A percentile compares a stretch with the other conserved stretches of the same genome.
Evolutionary conservation across 768 basidiomycete genomes (phyloP).

Genomic region (Xanthoconium stramineum): DNA sequence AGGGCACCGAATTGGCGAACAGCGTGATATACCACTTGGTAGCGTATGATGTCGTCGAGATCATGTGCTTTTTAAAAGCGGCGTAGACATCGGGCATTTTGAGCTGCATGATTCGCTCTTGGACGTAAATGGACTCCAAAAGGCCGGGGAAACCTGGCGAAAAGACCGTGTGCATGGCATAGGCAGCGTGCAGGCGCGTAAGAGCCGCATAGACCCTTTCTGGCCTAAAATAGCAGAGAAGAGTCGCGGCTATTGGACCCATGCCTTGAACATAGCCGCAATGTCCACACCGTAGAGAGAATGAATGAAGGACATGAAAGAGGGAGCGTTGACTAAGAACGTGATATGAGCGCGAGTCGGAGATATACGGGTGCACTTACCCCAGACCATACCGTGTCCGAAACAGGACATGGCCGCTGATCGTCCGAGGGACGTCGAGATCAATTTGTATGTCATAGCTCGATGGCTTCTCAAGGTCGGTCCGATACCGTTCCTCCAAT

Average conservation of each 20-base stretch:
- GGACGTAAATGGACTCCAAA: constrained; percentile 92
- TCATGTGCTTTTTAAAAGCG: constrained; percentile 83
- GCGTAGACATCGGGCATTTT: constrained; percentile 89
- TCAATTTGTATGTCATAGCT: constrained; percentile 96
- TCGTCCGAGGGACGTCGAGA: constrained; percentile 94
- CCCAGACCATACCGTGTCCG: constrained; percentile 94
- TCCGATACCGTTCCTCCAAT: constrained; percentile 52
- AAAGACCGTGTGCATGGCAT: constrained; percentile 86
- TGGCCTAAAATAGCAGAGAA: constrained; percentile 91
- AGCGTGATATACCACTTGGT: constrained; percentile 99
- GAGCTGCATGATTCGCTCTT: constrained; percentile 82
- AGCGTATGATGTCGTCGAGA: constrained; percentile 92
- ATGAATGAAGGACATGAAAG: constrained; percentile 91
- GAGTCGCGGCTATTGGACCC: constrained; percentile 94
- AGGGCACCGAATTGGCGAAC: constrained; percentile 93
- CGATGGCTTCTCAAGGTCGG: constrained; percentile 74
- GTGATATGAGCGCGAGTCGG: constrained; percentile 8
- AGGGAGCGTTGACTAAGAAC: constrained; percentile 79
- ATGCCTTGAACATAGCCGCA: constrained; percentile 99
- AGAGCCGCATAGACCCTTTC: constrained; percentile 83
- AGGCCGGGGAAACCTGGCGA: constrained; percentile 94
- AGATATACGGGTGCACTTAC: constrained; percentile 44
- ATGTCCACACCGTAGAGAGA: constrained; percentile 76
- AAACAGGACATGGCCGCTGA: constrained; percentile 92
- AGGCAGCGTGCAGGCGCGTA: constrained; percentile 85